Evolutionary conservation across 1,139 yeast species (phyloP).

Genomic region (Yamadazyma epiphylla): DNA sequence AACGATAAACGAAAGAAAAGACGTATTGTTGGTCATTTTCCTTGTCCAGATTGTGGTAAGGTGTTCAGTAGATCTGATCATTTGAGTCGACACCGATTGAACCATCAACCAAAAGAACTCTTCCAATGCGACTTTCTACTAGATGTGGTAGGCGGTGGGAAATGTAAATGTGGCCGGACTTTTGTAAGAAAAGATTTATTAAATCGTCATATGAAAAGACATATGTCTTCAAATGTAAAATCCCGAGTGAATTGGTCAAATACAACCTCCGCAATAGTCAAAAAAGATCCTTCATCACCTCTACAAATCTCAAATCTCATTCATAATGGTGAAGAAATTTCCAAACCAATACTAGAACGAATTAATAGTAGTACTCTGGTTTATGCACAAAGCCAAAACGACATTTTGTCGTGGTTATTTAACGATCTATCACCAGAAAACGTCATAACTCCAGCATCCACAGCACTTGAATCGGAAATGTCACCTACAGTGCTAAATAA

Average conservation of each 20-base stretch:
- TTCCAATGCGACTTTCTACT: conserved; percentile 33
- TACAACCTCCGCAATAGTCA: conserved; percentile 4
- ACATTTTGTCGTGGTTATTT: conserved; percentile 42
- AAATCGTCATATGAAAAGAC: conserved; percentile 37
- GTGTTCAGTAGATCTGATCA: conserved; percentile 44
- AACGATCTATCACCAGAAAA: not conserved
- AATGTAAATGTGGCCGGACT: conserved; percentile 34
- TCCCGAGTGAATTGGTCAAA: conserved; percentile 13
- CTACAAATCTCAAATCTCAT: conserved; percentile 18
- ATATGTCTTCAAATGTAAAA: conserved; percentile 12
- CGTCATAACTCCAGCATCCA: not conserved
- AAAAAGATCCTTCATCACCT: too few species aligned
- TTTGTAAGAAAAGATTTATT: conserved; percentile 42
- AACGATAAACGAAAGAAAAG: conserved; percentile 9
- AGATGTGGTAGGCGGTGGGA: conserved; percentile 22
- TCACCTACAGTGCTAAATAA: conserved; percentile 11
- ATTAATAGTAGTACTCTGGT: too few species aligned
- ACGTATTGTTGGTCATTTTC: conserved; percentile 16
- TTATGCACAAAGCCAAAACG: conserved; percentile 23
- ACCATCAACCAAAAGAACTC: conserved; percentile 38
- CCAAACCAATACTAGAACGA: not conserved
- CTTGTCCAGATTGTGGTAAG: conserved; percentile 36
- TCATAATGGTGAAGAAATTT: conserved; percentile 9
- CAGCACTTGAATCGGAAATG: conserved; percentile 24
- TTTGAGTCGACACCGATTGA: conserved; percentile 40